These are phyloP conservation scores for Psilocybe sp. DNA, from an alignment of 768 basidiomycete genomes.

Conservation along the genomic window DNA sequence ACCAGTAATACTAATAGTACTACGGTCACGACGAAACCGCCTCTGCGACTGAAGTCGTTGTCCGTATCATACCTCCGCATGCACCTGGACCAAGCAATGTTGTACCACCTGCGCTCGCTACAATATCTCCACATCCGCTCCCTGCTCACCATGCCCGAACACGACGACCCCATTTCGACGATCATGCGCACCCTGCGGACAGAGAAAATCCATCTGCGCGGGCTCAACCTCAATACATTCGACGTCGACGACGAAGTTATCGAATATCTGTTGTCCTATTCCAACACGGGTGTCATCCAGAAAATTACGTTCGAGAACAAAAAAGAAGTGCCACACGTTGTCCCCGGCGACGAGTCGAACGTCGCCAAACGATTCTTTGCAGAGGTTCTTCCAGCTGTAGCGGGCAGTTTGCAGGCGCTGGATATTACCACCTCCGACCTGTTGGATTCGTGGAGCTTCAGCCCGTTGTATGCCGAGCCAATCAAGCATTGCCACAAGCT, in stretches of 20 bases:
- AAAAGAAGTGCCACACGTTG: not conserved
- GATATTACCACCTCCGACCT: no score
- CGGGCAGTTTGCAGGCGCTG: no score
- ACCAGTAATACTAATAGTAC: not conserved
- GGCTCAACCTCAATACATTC: slow-evolving; percentile 6
- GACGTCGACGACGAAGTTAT: slow-evolving; percentile 8
- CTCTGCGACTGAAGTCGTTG: slow-evolving; percentile 5
- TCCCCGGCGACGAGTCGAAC: not conserved
- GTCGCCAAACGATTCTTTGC: slow-evolving; percentile 3
- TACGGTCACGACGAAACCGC: not conserved
- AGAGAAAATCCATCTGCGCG: slow-evolving; percentile 6
- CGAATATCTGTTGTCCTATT: slow-evolving; percentile 9
- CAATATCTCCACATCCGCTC: slow-evolving; percentile 6
- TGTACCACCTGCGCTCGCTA: slow-evolving; percentile 9
- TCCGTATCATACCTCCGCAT: slow-evolving; percentile 1
- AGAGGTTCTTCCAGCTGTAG: not conserved
- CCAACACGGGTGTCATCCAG: not conserved
- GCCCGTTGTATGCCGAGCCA: no score
- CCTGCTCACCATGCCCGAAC: slow-evolving; percentile 1
- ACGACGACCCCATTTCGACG: slow-evolving; percentile 2
- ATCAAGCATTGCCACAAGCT: no score
- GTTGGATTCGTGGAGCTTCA: no score
- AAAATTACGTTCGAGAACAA: slow-evolving; percentile 5
- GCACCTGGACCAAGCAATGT: slow-evolving; percentile 3
- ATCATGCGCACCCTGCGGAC: slow-evolving; percentile 7